phyloP scores from a whole-genome alignment of 83 land plant genomes.

The Picea abies region DNA sequence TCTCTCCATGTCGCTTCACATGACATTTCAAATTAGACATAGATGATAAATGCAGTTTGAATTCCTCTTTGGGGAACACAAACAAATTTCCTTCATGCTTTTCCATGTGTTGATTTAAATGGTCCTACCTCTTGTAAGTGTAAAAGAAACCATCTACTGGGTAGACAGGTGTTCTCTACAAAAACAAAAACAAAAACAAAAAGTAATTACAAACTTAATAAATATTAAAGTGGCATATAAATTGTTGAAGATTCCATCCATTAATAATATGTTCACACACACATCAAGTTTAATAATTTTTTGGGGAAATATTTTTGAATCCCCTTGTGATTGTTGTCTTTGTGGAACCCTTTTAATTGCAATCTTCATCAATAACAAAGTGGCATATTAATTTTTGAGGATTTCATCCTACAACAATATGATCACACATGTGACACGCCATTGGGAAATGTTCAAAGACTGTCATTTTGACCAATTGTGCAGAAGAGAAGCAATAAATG shows the following conservation, averaged over 20 bases:
- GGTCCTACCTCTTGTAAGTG: constrained; percentile 63
- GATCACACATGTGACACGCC: no score
- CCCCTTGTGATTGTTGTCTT: not conserved
- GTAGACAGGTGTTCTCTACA: constrained; percentile 67
- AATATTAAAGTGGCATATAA: no score
- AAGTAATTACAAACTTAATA: not conserved
- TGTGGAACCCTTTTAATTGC: not conserved
- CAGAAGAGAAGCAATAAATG: no score
- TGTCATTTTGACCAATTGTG: no score
- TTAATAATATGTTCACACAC: no score
- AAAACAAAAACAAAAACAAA: not conserved
- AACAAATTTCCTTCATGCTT: constrained; percentile 68
- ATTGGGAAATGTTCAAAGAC: no score
- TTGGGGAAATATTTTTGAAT: no score
- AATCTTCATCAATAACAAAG: not conserved
- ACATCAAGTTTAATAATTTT: no score
- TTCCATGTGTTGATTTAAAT: constrained; percentile 61
- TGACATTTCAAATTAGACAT: constrained; percentile 63
- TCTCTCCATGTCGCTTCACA: constrained; percentile 46
- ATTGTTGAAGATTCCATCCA: no score
- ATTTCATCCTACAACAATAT: not conserved
- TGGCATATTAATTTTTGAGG: not conserved
- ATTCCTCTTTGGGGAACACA: constrained; percentile 52
- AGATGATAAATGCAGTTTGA: constrained; percentile 39
- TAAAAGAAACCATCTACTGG: constrained; percentile 50